phyloP scores from a whole-genome alignment of 2,329 filamentous ascomycete genomes.

The Aspergillus latus region DNA sequence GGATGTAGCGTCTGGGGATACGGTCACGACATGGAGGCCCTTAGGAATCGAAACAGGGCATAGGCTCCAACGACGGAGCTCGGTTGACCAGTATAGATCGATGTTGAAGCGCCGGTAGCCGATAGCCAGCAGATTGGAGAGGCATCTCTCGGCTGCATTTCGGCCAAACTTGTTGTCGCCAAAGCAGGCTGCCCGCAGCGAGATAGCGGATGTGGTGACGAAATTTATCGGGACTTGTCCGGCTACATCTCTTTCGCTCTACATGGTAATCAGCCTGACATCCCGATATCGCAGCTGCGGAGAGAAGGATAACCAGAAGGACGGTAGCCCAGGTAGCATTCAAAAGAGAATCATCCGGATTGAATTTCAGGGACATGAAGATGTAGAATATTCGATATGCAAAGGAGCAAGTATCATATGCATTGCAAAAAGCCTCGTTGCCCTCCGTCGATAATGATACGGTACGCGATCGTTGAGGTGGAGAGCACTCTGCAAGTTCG shows the following conservation, averaged over 20 bases:
- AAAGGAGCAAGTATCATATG: not conserved
- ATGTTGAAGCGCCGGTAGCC: slow-evolving; percentile 59
- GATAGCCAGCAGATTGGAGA: slow-evolving; percentile 63
- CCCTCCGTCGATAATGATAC: not conserved
- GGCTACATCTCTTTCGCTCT: slow-evolving; percentile 64
- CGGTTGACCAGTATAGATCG: slow-evolving; percentile 65
- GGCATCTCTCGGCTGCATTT: slow-evolving; percentile 53
- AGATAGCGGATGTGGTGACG: slow-evolving; percentile 58
- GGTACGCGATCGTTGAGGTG: not conserved
- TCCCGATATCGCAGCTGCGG: no score
- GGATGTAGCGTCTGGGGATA: slow-evolving; percentile 25
- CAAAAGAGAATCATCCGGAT: slow-evolving; percentile 38
- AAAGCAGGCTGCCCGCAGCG: slow-evolving; percentile 61
- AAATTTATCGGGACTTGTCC: slow-evolving; percentile 63
- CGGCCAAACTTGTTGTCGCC: slow-evolving; percentile 54
- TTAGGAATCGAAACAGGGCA: slow-evolving; percentile 58
- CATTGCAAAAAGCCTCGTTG: slow-evolving; percentile 11
- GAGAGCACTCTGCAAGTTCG: not conserved
- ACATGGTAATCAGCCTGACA: slow-evolving; percentile 16
- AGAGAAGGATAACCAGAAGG: slow-evolving; percentile 34
- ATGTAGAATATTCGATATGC: slow-evolving; percentile 2
- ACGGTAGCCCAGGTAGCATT: slow-evolving; percentile 41
- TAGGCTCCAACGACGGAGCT: slow-evolving; percentile 57
- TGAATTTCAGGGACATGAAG: slow-evolving; percentile 46
- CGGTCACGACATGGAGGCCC: slow-evolving; percentile 22